Conservation (phyloP, 2,329 filamentous ascomycete genomes). For the Microcera coccophila region DNA sequence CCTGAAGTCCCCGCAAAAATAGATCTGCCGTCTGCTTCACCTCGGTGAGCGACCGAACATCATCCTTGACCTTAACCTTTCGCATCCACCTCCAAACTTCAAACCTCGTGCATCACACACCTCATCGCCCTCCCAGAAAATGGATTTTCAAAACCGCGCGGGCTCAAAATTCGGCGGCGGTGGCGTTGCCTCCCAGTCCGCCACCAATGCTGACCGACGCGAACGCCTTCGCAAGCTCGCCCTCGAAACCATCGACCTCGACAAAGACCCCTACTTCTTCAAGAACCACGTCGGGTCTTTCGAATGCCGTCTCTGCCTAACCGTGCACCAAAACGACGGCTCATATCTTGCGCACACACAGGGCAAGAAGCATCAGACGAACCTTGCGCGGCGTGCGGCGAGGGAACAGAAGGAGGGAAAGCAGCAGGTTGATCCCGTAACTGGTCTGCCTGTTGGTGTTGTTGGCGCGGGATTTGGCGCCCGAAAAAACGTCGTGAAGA, state of each 20-base stretch:
- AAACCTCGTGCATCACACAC: too few relatives aligned
- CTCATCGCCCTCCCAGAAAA: slow-evolving; percentile 26
- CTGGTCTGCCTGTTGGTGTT: slow-evolving; percentile 69
- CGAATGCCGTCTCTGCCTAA: slow-evolving; percentile 94
- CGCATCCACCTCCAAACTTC: slow-evolving; percentile 7
- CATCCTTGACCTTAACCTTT: slow-evolving; percentile 2
- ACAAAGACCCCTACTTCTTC: slow-evolving; percentile 99
- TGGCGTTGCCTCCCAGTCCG: slow-evolving; percentile 88
- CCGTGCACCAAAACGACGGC: slow-evolving; percentile 97
- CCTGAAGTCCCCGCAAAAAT: slow-evolving; percentile 4
- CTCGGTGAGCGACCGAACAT: slow-evolving; percentile 8
- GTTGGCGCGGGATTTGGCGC: slow-evolving; percentile 63
- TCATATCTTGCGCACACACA: slow-evolving; percentile 98
- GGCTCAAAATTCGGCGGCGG: slow-evolving; percentile 98
- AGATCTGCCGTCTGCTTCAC: slow-evolving; percentile 7
- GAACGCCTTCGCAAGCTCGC: slow-evolving; percentile 97
- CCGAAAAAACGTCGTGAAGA: slow-evolving; percentile 86
- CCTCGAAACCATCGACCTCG: slow-evolving; percentile 96
- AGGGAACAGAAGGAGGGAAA: slow-evolving; percentile 89
- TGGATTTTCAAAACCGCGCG: slow-evolving; percentile 84
- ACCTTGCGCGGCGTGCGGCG: slow-evolving; percentile 91
- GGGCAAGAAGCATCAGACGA: slow-evolving; percentile 98
- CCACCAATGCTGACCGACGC: slow-evolving; percentile 93
- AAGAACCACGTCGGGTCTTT: slow-evolving; percentile 98
- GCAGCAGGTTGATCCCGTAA: slow-evolving; percentile 62